Evolutionary conservation across 2,329 filamentous ascomycete species (phyloP).

Genomic region (Fusarium sp.): DNA sequence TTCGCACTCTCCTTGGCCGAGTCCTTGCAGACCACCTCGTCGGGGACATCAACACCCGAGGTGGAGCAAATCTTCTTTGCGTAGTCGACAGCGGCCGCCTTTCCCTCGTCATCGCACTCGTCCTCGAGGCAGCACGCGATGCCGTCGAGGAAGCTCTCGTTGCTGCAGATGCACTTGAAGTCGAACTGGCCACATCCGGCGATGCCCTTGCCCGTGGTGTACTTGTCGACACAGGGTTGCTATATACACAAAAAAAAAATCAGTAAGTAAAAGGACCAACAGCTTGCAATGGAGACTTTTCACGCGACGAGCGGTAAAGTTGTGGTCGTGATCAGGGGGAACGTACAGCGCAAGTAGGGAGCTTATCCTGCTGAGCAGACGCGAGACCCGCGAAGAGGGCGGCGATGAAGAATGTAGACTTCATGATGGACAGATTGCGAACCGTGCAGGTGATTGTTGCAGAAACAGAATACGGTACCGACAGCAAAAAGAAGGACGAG

Average conservation of each 20-base stretch:
- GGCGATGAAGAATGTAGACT: slow-evolving; percentile 48
- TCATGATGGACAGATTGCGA: slow-evolving; percentile 48
- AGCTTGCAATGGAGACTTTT: neutral
- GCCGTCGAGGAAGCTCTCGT: slow-evolving; percentile 53
- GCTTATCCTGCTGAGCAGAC: slow-evolving; percentile 49
- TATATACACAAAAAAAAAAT: slow-evolving; percentile 25
- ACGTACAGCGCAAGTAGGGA: slow-evolving; percentile 57
- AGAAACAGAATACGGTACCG: neutral
- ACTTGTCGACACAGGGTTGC: slow-evolving; percentile 50
- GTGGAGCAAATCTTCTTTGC: slow-evolving; percentile 55
- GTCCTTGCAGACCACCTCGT: slow-evolving; percentile 52
- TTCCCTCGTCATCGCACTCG: slow-evolving; percentile 50
- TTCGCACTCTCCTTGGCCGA: neutral
- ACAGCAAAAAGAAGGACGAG: neutral
- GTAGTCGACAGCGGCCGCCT: slow-evolving; percentile 52
- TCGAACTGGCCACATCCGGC: slow-evolving; percentile 55
- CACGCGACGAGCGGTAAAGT: neutral
- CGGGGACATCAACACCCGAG: slow-evolving; percentile 51
- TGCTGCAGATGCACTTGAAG: slow-evolving; percentile 57
- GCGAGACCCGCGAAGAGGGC: slow-evolving; percentile 49
- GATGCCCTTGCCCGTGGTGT: slow-evolving; percentile 50
- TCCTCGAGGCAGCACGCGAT: slow-evolving; percentile 58
- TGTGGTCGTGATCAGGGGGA: neutral
- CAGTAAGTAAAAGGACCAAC: slow-evolving; percentile 11
- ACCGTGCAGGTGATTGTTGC: neutral